Evolutionary conservation across 2,329 filamentous ascomycete species (phyloP).

Genomic region (Colletotrichum lindemuthianum): DNA sequence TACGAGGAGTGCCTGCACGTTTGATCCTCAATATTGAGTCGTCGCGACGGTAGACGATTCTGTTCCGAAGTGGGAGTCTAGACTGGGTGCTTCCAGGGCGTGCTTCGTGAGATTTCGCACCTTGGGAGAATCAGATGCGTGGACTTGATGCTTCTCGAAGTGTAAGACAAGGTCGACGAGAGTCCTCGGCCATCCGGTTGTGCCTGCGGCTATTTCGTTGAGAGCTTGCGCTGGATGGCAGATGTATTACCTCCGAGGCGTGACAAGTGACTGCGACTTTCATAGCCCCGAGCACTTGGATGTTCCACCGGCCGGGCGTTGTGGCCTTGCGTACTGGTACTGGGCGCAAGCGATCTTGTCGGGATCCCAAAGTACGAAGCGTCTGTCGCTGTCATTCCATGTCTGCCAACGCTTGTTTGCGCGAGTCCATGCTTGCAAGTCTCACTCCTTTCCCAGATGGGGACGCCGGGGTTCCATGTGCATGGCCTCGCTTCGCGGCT

Average conservation of each 20-base stretch:
- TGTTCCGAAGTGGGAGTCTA: constrained; percentile 16
- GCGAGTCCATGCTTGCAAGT: constrained; percentile 18
- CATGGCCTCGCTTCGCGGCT: constrained; percentile 21
- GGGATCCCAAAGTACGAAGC: no score
- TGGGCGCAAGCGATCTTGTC: constrained; percentile 10
- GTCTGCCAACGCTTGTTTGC: constrained; percentile 14
- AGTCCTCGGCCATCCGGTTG: no score
- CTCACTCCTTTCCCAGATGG: constrained; percentile 31
- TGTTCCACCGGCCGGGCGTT: no score
- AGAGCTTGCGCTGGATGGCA: no score
- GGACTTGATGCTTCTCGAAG: no score
- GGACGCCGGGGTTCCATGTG: constrained; percentile 27
- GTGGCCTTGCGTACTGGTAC: not conserved
- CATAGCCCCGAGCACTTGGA: no score
- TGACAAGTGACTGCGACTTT: no score
- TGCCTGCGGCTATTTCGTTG: no score
- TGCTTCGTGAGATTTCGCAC: not conserved
- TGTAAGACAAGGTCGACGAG: no score
- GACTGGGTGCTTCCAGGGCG: constrained; percentile 1
- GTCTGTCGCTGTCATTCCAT: constrained; percentile 7
- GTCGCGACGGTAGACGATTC: constrained; percentile 16
- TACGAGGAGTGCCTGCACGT: constrained; percentile 11
- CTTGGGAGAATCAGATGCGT: not conserved
- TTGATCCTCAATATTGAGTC: constrained; percentile 14
- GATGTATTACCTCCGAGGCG: no score